Conservation (phyloP, 1,284 basidiomycete species). For the Apiotrichum domesticum region DNA sequence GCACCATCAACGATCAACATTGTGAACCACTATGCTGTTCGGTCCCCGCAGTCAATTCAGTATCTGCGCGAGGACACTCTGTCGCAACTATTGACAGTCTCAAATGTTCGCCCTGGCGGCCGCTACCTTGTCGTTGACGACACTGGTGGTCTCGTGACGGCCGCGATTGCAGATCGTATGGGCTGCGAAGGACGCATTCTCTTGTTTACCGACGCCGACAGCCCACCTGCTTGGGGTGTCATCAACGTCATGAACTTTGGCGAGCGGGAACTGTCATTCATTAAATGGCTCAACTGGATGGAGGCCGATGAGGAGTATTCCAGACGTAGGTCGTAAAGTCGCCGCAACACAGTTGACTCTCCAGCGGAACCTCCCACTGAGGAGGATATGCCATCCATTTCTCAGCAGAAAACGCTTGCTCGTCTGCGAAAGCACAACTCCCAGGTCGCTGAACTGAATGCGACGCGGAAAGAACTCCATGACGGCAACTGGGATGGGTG, state of each 20-base stretch:
- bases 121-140: constrained; percentile 88
- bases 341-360: no score
- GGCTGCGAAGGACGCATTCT: constrained; percentile 78
- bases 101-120: constrained; percentile 78
- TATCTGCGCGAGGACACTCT: constrained; percentile 83
- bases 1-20: constrained; percentile 84
- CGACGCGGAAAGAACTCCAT: constrained; percentile 73
- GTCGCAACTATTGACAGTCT: constrained; percentile 77
- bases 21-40: constrained; percentile 64
- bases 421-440: constrained; percentile 29
- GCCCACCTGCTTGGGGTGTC: constrained; percentile 85
- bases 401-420: constrained; percentile 28
- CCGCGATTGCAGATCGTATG: constrained; percentile 76
- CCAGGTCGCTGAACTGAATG: constrained; percentile 51
- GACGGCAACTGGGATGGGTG: constrained; percentile 80
- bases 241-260: constrained; percentile 81
- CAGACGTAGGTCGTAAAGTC: constrained; percentile 25
- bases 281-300: constrained; percentile 82
- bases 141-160: constrained; percentile 80
- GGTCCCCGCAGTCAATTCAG: constrained; percentile 73
- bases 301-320: constrained; percentile 67
- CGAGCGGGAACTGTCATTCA: constrained; percentile 54
- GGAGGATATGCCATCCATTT: constrained; percentile 27
- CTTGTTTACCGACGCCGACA: constrained; percentile 83
- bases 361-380: constrained; percentile 35